A percentile compares a stretch with the other conserved stretches of the same genome.
phyloP scores from a whole-genome alignment of 2,329 filamentous ascomycete genomes.

The Phaeosphaeria sp. region DNA sequence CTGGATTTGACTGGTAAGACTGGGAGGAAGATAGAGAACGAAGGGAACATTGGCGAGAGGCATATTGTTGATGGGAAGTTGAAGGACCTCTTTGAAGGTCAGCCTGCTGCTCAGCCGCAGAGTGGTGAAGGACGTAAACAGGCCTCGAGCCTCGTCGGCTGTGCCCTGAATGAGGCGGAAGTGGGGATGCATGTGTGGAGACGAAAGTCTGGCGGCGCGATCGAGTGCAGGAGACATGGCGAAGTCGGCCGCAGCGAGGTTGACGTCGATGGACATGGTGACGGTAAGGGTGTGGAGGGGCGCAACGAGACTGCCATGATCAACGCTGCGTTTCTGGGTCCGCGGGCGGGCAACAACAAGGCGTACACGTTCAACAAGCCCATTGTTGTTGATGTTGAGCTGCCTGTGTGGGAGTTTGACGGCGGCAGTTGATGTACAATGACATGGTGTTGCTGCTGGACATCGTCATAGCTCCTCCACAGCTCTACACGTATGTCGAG shows the following conservation, averaged over 20 bases:
- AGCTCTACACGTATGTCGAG: not conserved
- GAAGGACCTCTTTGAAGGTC: constrained; percentile 14
- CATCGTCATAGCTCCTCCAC: not conserved
- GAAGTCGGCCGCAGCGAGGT: constrained; percentile 32
- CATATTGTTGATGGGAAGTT: constrained; percentile 20
- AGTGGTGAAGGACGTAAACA: constrained; percentile 7
- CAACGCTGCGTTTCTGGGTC: constrained; percentile 78
- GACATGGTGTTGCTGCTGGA: not conserved
- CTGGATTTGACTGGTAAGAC: constrained; percentile 63
- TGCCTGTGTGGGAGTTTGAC: constrained; percentile 59
- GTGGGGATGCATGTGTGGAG: constrained; percentile 5
- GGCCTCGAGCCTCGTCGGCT: constrained; percentile 23
- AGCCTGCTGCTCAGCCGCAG: constrained; percentile 30
- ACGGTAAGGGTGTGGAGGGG: constrained; percentile 25
- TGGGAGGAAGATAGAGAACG: constrained; percentile 35
- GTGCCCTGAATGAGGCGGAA: constrained; percentile 31
- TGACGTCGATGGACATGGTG: constrained; percentile 12
- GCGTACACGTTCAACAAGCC: constrained; percentile 76
- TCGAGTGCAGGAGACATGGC: constrained; percentile 19
- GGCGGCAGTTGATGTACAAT: constrained; percentile 1
- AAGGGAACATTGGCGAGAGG: constrained; percentile 34
- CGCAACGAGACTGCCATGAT: constrained; percentile 76
- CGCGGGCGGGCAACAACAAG: constrained; percentile 57
- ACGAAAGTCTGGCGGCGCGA: constrained; percentile 24
- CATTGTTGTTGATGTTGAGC: constrained; percentile 81